These are phyloP conservation scores for Coniferiporia sulphurascens DNA, from an alignment of 1,284 basidiomycete genomes.

Conservation along the genomic window DNA sequence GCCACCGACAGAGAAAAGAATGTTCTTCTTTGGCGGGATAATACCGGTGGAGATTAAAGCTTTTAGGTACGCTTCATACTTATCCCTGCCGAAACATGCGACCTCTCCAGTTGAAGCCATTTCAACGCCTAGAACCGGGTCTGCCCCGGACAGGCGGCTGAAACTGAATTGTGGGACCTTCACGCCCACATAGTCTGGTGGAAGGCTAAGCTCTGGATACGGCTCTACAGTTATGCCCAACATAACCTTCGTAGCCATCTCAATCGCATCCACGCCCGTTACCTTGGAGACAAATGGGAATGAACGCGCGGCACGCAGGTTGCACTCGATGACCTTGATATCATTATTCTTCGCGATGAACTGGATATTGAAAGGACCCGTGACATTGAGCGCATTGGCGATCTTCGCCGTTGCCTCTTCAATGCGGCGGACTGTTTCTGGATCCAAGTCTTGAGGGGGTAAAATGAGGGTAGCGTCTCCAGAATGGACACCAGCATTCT, in stretches of 20 bases:
- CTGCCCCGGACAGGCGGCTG: conserved; percentile 91
- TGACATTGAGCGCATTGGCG: conserved; percentile 96
- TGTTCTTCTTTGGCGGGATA: conserved; percentile 91
- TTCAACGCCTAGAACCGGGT: conserved; percentile 98
- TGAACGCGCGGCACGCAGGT: conserved; percentile 94
- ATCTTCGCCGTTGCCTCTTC: conserved; percentile 97
- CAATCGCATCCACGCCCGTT: conserved; percentile 95
- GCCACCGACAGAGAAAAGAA: conserved; percentile 90
- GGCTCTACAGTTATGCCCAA: conserved; percentile 83
- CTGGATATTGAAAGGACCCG: conserved; percentile 99
- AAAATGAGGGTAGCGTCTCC: conserved; percentile 98
- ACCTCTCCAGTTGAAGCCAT: conserved; percentile 99
- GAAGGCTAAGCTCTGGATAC: conserved; percentile 86
- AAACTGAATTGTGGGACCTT: conserved; percentile 99
- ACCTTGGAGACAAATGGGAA: conserved; percentile 99
- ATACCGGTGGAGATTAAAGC: conserved; percentile 96
- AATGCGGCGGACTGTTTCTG: conserved; percentile 92
- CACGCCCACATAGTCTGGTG: conserved; percentile 92
- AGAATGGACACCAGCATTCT: conserved; percentile 97
- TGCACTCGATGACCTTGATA: conserved; percentile 99
- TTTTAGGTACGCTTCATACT: conserved; percentile 98
- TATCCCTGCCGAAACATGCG: conserved; percentile 96
- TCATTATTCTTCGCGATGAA: conserved; percentile 99
- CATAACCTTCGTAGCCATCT: conserved; percentile 99
- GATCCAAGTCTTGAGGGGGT: conserved; percentile 96